phyloP scores from a whole-genome alignment of 768 basidiomycete species.

The Rhodotorula graminis region DNA sequence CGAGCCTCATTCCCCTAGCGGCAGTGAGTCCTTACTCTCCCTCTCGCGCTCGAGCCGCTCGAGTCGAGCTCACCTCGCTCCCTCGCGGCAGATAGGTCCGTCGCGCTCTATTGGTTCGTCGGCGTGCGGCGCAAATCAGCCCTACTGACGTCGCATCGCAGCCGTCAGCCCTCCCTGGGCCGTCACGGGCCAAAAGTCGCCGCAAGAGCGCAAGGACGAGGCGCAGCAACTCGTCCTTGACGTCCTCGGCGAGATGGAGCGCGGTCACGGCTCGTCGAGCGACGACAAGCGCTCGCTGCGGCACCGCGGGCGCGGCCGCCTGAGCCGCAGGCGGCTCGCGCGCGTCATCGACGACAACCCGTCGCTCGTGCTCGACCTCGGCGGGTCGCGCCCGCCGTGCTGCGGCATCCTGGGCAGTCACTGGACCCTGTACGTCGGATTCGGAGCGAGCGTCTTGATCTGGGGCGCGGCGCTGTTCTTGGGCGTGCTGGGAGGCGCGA shows the following conservation, averaged over 20 bases:
- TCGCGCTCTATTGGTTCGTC: not conserved
- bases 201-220: slow-evolving; percentile 1
- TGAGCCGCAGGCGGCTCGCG: not conserved
- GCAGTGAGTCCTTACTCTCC: not conserved
- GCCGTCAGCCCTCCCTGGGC: slow-evolving; percentile 27
- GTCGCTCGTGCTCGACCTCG: slow-evolving; percentile 1
- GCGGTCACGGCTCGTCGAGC: not conserved
- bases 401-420: slow-evolving; percentile 4
- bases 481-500: slow-evolving; percentile 11
- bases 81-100: slow-evolving; percentile 3
- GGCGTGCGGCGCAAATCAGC: too few species aligned
- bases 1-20: slow-evolving; percentile 18
- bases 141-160: not conserved
- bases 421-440: slow-evolving; percentile 3
- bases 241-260: slow-evolving; percentile 7
- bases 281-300: not conserved
- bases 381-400: not conserved
- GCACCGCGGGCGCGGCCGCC: not conserved
- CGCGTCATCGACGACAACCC: slow-evolving; percentile 3
- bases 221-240: not conserved
- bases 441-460: not conserved
- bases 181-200: slow-evolving; percentile 27
- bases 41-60: not conserved
- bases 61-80: not conserved
- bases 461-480: slow-evolving; percentile 2